Percentiles rank a stretch among this genome's conserved stretches.
Evolutionary conservation across 108 stramenopile genomes (phyloP).

Genomic region (Cyclostephanos tholiformis): DNA sequence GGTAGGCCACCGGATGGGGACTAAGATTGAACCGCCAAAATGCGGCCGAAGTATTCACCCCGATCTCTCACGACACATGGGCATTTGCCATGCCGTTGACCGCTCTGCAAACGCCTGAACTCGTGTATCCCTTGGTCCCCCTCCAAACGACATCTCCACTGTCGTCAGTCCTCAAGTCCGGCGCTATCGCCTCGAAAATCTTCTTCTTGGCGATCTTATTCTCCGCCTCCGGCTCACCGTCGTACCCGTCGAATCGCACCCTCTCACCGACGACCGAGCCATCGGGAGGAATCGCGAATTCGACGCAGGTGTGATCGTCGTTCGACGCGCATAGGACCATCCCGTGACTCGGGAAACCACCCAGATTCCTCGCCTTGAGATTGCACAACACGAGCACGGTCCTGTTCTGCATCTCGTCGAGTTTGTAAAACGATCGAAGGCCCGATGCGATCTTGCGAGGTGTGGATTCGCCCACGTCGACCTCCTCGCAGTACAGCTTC

Average conservation of each 20-base stretch:
- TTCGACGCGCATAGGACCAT: slow-evolving; percentile 93
- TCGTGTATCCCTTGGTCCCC: slow-evolving; percentile 61
- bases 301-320: slow-evolving; percentile 77
- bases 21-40: background rate
- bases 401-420: slow-evolving; percentile 82
- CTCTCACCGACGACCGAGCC: slow-evolving; percentile 82
- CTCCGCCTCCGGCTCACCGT: slow-evolving; percentile 82
- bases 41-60: background rate
- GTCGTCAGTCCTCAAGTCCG: slow-evolving; percentile 78
- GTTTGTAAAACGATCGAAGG: slow-evolving; percentile 87
- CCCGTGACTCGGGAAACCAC: slow-evolving; percentile 89
- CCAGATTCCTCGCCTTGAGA: slow-evolving; percentile 87
- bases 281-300: slow-evolving; percentile 81
- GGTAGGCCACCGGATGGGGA: too few species aligned
- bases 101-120: slow-evolving; percentile 68
- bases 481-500: slow-evolving; percentile 95
- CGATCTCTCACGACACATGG: slow-evolving; percentile 64
- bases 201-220: slow-evolving; percentile 92
- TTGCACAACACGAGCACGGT: slow-evolving; percentile 95
- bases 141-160: slow-evolving; percentile 83
- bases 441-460: slow-evolving; percentile 95
- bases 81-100: slow-evolving; percentile 83
- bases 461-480: slow-evolving; percentile 91
- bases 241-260: slow-evolving; percentile 70
- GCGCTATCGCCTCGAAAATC: slow-evolving; percentile 81